Evolutionary conservation across 2,329 filamentous ascomycete genomes (phyloP).

Genomic region (Magnaporthales sp.): DNA sequence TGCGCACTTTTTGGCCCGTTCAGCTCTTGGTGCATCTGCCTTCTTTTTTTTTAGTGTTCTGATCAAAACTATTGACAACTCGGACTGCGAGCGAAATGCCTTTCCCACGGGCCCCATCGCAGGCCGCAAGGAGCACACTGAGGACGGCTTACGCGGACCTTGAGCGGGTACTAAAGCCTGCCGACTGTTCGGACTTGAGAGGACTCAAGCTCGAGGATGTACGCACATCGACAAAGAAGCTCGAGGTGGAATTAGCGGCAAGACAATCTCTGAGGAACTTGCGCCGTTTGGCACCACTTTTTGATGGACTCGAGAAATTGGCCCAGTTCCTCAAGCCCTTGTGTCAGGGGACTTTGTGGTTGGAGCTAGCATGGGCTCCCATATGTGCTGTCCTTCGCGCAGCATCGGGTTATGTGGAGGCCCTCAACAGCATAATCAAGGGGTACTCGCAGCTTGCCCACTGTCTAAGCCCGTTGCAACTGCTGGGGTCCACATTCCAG

Average conservation of each 20-base stretch:
- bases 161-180: not conserved
- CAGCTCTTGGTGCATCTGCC: no score
- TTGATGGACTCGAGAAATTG: slow-evolving; percentile 31
- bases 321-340: slow-evolving; percentile 29
- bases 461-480: slow-evolving; percentile 27
- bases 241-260: slow-evolving; percentile 1
- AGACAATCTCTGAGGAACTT: slow-evolving; percentile 3
- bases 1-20: no score
- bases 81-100: not conserved
- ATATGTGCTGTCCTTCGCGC: slow-evolving; percentile 26
- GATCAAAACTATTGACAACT: no score
- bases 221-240: not conserved
- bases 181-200: not conserved
- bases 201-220: not conserved
- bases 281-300: slow-evolving; percentile 7
- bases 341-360: slow-evolving; percentile 36
- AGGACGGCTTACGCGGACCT: not conserved
- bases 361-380: slow-evolving; percentile 38
- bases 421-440: slow-evolving; percentile 31
- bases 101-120: not conserved
- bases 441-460: slow-evolving; percentile 30
- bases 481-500: slow-evolving; percentile 21
- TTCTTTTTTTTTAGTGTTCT: no score
- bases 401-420: slow-evolving; percentile 24
- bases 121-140: not conserved